These are phyloP conservation scores for Peronospora belbahrii DNA, from an alignment of 352 stramenopile genomes.

Conservation along the genomic window DNA sequence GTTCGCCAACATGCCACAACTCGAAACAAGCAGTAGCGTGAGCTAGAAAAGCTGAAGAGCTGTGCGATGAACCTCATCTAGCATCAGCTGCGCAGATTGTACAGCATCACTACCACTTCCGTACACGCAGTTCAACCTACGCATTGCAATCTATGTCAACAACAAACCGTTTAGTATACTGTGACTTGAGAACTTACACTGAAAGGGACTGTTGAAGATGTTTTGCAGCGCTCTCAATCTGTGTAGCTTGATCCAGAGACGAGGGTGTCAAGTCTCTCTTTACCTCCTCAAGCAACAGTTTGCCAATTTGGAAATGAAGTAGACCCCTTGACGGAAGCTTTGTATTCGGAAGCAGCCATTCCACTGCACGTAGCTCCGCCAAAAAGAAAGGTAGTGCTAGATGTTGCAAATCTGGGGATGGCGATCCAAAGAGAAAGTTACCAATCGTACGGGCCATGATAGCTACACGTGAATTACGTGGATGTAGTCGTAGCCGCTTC, in stretches of 20 bases:
- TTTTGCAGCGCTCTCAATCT: constrained; percentile 14
- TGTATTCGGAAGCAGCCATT: constrained; percentile 34
- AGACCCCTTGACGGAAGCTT: constrained; percentile 38
- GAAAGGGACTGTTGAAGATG: constrained; percentile 31
- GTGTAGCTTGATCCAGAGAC: neutral
- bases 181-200: constrained; percentile 21
- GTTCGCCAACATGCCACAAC: too few species aligned
- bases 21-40: too few species aligned
- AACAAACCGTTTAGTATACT: neutral
- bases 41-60: neutral
- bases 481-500: constrained; percentile 21
- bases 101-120: constrained; percentile 18
- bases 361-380: constrained; percentile 26
- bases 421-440: constrained; percentile 30
- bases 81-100: constrained; percentile 12
- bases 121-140: constrained; percentile 23
- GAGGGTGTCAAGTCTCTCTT: neutral
- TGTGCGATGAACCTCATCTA: constrained; percentile 24
- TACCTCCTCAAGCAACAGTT: constrained; percentile 21
- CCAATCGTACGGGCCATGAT: constrained; percentile 27
- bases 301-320: constrained; percentile 40
- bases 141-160: neutral
- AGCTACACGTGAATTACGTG: constrained; percentile 26
- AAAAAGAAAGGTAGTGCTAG: constrained; percentile 20
- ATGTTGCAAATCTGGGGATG: neutral